A percentile compares a stretch with the other conserved stretches of the same genome.
Conservation (phyloP, 1,284 basidiomycete genomes). For the Hemileia vastatrix region DNA sequence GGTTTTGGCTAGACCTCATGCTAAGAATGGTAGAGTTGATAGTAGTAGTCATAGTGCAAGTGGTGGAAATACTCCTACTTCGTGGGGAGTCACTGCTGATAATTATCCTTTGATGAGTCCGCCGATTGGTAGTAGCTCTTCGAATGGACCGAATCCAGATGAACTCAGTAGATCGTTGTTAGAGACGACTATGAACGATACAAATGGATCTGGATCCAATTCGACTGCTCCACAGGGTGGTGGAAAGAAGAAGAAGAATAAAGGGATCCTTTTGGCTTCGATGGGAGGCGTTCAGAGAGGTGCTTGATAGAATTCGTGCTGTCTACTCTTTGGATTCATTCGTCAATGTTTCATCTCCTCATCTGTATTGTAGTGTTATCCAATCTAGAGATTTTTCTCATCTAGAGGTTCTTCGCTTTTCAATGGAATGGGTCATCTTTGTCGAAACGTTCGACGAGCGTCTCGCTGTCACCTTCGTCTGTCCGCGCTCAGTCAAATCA, state of each 20-base stretch:
- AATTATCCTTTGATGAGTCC: not conserved
- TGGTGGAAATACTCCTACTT: not conserved
- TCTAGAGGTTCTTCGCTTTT: too few species aligned
- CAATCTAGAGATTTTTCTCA: too few species aligned
- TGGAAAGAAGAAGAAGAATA: slow-evolving; percentile 32
- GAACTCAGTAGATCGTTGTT: not conserved
- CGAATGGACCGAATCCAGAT: not conserved
- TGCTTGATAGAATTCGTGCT: not conserved
- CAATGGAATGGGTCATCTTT: too few species aligned
- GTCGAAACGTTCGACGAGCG: too few species aligned
- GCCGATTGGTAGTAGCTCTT: not conserved
- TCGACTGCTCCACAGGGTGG: not conserved
- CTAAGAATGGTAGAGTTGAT: not conserved
- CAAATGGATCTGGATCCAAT: not conserved
- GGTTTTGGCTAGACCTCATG: slow-evolving; percentile 26
- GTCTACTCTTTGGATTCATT: too few species aligned
- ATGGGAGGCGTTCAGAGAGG: slow-evolving; percentile 34
- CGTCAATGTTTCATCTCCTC: too few species aligned
- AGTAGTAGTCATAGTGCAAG: not conserved
- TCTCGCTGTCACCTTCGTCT: too few species aligned
- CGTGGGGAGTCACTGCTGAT: not conserved
- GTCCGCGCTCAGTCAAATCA: too few species aligned
- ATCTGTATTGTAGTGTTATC: too few species aligned
- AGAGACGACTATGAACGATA: not conserved
- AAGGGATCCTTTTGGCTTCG: slow-evolving; percentile 29